These are phyloP conservation scores for Brassica nigra DNA, from an alignment of 345 rosid genomes.

Conservation along the genomic window DNA sequence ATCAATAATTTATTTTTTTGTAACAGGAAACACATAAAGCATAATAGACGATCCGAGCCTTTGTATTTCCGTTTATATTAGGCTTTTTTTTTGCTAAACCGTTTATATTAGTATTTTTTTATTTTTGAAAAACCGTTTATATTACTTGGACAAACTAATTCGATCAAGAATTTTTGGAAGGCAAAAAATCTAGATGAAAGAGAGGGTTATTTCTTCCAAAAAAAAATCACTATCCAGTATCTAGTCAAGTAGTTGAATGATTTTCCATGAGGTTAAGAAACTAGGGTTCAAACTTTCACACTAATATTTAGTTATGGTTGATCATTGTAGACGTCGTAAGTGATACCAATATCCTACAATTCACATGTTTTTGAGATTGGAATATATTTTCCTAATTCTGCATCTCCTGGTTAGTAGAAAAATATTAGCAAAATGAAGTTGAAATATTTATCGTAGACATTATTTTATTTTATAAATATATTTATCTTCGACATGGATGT, in stretches of 20 bases:
- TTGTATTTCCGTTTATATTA: not conserved
- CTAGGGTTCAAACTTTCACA: not conserved
- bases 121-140: too few relatives aligned
- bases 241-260: not conserved
- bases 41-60: not conserved
- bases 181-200: not conserved
- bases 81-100: not conserved
- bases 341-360: not conserved
- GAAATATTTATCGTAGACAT: not conserved
- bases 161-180: not conserved
- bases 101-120: too few relatives aligned
- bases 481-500: not conserved
- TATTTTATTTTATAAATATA: too few relatives aligned
- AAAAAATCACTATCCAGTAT: too few relatives aligned
- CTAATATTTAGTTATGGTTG: not conserved
- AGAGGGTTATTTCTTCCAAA: not conserved
- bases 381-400: not conserved
- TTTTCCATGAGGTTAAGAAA: not conserved
- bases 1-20: not conserved
- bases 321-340: not conserved
- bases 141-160: not conserved
- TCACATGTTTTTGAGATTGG: not conserved
- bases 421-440: not conserved
- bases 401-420: not conserved
- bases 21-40: too few relatives aligned